Base-by-base conservation (phyloP, 148 eudicot species). In the Bassia scoparia region DNA sequence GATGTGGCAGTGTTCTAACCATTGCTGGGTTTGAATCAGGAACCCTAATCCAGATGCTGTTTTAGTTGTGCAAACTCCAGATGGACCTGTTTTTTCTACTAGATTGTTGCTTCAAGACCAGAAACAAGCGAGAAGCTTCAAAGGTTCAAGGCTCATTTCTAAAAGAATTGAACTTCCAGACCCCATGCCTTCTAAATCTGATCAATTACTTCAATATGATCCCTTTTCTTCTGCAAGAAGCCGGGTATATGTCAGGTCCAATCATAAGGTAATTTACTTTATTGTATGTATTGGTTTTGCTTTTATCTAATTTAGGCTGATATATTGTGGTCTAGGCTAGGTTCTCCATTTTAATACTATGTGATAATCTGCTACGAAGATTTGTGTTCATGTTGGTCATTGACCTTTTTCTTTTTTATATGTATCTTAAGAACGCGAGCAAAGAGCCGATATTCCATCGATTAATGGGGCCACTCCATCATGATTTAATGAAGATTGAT, bases 161-260 rank as follows among this genome's bases (percentile, higher is more conserved):
- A 88, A 71, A 72, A 77, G 66, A 73, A 49, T 72, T 62, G 89
- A 87, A 80, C 71, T 77, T 73, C 77, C 81, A 54, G 81, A 82
- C 43, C 63, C 81, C 48, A 70, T 79, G 27, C 68, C 72, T 73
- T 68, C 65, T 38, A 76, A 84, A 69, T 53, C 67, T 53, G 77
- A 81, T 52, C 82, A 72, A n/a, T n/a, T n/a, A n/a, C n/a, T n/a
- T n/a, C n/a, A n/a, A 29, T 18, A 68, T 76, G 88, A 85, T 30
- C 87, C 84, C 54, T 41, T 73, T 24, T 85, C 97, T 69, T 84
- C 92, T 80, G 97, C 99, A 69, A 86, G 99, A 83, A 88, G 96
- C 77, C 96, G 94, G 59, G 72, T 85, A 62, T 90, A 84, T 72
- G 75, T 74, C 55, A 76, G 86, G 74, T 83, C 82, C 38, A 84